Conservation (phyloP, 352 stramenopile genomes). For the Halophytophthora batemanensis region DNA sequence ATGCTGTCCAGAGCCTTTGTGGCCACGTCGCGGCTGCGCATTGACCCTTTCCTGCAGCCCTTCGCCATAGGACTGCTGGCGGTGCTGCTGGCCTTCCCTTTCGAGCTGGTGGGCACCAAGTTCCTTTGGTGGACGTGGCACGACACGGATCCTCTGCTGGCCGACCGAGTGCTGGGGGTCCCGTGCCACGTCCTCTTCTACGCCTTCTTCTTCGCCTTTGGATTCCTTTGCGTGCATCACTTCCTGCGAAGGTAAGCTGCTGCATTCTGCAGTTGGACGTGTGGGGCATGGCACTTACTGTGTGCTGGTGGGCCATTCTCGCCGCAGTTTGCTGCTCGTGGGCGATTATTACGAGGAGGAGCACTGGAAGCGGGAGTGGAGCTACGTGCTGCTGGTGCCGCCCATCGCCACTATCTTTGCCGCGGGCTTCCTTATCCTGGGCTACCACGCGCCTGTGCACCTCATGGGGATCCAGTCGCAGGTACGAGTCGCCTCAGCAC, state of each 20-base stretch:
- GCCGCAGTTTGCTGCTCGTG: no score
- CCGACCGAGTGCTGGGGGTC: conserved; percentile 56
- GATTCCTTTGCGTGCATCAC: conserved; percentile 47
- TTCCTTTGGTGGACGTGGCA: conserved; percentile 88
- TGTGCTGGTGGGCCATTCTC: no score
- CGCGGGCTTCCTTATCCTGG: conserved; percentile 54
- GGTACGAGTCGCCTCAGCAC: no score
- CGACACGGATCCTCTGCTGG: conserved; percentile 70
- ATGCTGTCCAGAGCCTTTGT: conserved; percentile 59
- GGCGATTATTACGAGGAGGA: conserved; percentile 63
- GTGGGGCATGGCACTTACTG: conserved; percentile 1
- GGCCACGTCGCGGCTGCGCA: conserved; percentile 55
- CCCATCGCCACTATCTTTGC: conserved; percentile 48
- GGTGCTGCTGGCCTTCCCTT: conserved; percentile 57
- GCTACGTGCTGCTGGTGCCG: conserved; percentile 56
- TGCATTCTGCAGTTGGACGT: background rate
- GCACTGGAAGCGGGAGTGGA: conserved; percentile 63
- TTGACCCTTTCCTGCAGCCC: conserved; percentile 71
- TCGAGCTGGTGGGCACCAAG: conserved; percentile 75
- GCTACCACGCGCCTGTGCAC: conserved; percentile 59
- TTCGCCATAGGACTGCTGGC: conserved; percentile 62
- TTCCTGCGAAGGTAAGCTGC: conserved; percentile 50
- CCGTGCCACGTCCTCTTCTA: conserved; percentile 66
- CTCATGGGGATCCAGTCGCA: conserved; percentile 49
- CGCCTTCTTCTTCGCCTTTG: conserved; percentile 61